Conservation (phyloP, 768 basidiomycete species). For the Leucosporidium yakuticum region DNA sequence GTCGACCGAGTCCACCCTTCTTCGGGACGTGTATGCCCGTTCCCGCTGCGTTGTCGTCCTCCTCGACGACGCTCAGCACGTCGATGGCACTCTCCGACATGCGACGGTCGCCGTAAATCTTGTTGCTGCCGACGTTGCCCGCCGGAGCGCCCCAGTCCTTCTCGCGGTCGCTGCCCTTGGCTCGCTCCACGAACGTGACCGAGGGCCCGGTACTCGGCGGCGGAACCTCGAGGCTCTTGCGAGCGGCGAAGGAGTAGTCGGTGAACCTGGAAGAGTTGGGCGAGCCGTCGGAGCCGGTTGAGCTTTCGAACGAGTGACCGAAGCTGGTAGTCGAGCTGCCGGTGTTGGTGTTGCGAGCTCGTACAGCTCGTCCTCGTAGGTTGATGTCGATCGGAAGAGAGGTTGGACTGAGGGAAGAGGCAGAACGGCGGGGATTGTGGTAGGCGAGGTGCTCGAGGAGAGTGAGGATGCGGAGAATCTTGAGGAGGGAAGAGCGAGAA, state of each 20-base stretch:
- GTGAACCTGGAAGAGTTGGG: background rate
- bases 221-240: background rate
- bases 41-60: constrained; percentile 7
- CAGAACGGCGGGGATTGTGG: background rate
- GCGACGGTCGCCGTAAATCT: constrained; percentile 6
- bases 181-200: background rate
- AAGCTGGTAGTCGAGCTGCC: background rate
- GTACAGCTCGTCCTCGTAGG: background rate
- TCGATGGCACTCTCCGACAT: constrained; percentile 28
- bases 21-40: background rate
- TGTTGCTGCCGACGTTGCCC: background rate
- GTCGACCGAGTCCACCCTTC: constrained; percentile 7
- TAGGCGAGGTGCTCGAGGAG: background rate
- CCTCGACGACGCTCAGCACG: constrained; percentile 25
- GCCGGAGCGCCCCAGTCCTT: background rate
- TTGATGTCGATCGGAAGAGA: background rate
- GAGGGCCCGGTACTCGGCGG: background rate
- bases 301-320: background rate
- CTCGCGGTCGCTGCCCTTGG: background rate
- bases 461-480: background rate
- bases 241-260: background rate
- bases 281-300: background rate
- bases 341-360: background rate
- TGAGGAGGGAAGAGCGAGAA: background rate
- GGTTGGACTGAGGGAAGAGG: background rate